These are phyloP conservation scores for Metschnikowia noctiluminum DNA, from an alignment of 805 yeast genomes.

Conservation along the genomic window DNA sequence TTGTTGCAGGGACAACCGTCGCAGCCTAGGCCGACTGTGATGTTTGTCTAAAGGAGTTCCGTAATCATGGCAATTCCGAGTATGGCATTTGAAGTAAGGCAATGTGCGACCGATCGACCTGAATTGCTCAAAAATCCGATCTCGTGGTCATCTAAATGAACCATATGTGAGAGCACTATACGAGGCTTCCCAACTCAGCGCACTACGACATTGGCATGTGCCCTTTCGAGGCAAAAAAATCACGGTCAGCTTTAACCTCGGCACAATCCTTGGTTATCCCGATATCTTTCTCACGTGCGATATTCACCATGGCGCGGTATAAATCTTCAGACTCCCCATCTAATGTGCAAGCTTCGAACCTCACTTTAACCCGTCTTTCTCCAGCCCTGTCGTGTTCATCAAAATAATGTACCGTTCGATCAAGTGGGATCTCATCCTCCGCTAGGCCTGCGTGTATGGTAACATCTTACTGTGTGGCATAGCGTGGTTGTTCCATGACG, in stretches of 20 bases:
- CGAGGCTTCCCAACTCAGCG: constrained; percentile 15
- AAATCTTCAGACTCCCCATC: constrained; percentile 16
- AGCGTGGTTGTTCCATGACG: constrained; percentile 18
- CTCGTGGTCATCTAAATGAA: constrained; percentile 14
- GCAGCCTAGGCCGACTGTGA: constrained; percentile 20
- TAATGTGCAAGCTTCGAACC: constrained; percentile 17
- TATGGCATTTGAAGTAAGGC: constrained; percentile 21
- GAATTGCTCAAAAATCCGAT: constrained; percentile 9
- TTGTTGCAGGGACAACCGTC: constrained; percentile 22
- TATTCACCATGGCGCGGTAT: constrained; percentile 13
- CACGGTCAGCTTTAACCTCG: constrained; percentile 15
- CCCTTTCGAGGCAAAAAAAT: constrained; percentile 15
- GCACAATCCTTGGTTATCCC: constrained; percentile 18
- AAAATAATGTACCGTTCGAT: constrained; percentile 10
- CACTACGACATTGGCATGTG: constrained; percentile 18
- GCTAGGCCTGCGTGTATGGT: constrained; percentile 15
- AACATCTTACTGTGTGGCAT: constrained; percentile 16
- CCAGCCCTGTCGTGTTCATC: constrained; percentile 12
- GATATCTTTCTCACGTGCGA: constrained; percentile 12
- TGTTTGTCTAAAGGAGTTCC: constrained; percentile 14
- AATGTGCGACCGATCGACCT: constrained; percentile 17
- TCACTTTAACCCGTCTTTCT: constrained; percentile 15
- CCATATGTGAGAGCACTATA: constrained; percentile 17
- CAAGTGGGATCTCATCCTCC: constrained; percentile 13
- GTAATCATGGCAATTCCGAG: constrained; percentile 18